A percentile compares a stretch with the other conserved stretches of the same genome.
phyloP scores from a whole-genome alignment of 192 early-diverging fungal genomes.

The Entomortierella chlamydospora region DNA sequence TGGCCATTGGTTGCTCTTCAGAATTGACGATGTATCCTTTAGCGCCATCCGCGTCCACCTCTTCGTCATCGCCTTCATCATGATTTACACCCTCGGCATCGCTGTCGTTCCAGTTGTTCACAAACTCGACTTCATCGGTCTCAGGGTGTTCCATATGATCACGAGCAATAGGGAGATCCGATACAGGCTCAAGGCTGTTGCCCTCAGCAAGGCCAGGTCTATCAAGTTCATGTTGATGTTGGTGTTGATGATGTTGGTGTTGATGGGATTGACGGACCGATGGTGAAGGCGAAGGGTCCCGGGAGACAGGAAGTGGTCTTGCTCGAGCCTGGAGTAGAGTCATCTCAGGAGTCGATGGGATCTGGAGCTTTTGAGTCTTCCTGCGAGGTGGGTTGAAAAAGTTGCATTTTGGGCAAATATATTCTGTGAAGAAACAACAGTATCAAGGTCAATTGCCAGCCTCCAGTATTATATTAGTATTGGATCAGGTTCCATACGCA shows the following conservation, averaged over 20 bases:
- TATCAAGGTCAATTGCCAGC: not conserved
- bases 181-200: slow-evolving; percentile 6
- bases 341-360: slow-evolving; percentile 17
- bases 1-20: not conserved
- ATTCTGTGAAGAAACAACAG: slow-evolving; percentile 51
- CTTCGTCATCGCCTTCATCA: slow-evolving; percentile 22
- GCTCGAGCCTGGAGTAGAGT: slow-evolving; percentile 41
- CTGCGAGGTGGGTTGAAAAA: slow-evolving; percentile 66
- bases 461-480: not conserved
- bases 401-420: slow-evolving; percentile 67
- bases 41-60: slow-evolving; percentile 14
- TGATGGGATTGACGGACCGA: slow-evolving; percentile 10
- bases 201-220: slow-evolving; percentile 19
- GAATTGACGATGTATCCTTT: slow-evolving; percentile 19
- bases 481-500: not conserved
- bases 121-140: slow-evolving; percentile 38
- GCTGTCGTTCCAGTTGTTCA: slow-evolving; percentile 54
- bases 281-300: slow-evolving; percentile 46
- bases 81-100: slow-evolving; percentile 23
- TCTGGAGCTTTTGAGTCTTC: slow-evolving; percentile 8
- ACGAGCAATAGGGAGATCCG: not conserved
- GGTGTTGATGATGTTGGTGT: not conserved
- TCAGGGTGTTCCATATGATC: slow-evolving; percentile 18
- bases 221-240: not conserved
- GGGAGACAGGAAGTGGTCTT: slow-evolving; percentile 30